These are phyloP conservation scores for Eucommia ulmoides DNA, from an alignment of 257 asterid species.

Conservation along the genomic window DNA sequence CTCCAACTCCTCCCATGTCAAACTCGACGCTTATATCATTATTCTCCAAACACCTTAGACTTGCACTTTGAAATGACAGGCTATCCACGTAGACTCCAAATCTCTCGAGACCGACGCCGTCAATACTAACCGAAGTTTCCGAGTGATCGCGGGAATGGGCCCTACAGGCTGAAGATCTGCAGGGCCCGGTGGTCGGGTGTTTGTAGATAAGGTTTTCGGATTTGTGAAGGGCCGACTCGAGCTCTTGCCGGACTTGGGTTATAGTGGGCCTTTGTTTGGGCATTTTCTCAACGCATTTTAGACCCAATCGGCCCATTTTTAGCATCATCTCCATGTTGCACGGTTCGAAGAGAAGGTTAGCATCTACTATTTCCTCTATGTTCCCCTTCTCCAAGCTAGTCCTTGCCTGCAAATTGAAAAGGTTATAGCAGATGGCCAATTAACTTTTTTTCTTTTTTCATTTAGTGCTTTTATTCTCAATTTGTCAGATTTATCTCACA, in stretches of 20 bases:
- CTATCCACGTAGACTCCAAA: slow-evolving; percentile 40
- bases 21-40: slow-evolving; percentile 9
- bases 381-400: slow-evolving; percentile 44
- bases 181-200: slow-evolving; percentile 4
- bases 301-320: slow-evolving; percentile 52
- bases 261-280: slow-evolving; percentile 73
- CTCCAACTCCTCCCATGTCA: slow-evolving; percentile 8
- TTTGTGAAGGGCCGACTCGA: slow-evolving; percentile 30
- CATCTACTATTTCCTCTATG: slow-evolving; percentile 46
- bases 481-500: too few species aligned
- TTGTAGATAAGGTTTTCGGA: slow-evolving; percentile 3
- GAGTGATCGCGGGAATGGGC: slow-evolving; percentile 13
- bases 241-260: slow-evolving; percentile 53
- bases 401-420: slow-evolving; percentile 39
- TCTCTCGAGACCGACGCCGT: slow-evolving; percentile 47
- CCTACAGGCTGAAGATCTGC: slow-evolving; percentile 2
- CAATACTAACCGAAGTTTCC: slow-evolving; percentile 33
- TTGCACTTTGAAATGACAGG: slow-evolving; percentile 27
- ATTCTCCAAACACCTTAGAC: slow-evolving; percentile 49
- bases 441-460: too few species aligned
- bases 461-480: too few species aligned
- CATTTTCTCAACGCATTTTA: slow-evolving; percentile 43
- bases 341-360: slow-evolving; percentile 37
- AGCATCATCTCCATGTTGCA: slow-evolving; percentile 56
- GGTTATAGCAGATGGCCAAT: too few species aligned